Percentiles rank a stretch among this genome's conserved stretches.
phyloP scores from a whole-genome alignment of 345 rosid species.

The Bruguiera parviflora region DNA sequence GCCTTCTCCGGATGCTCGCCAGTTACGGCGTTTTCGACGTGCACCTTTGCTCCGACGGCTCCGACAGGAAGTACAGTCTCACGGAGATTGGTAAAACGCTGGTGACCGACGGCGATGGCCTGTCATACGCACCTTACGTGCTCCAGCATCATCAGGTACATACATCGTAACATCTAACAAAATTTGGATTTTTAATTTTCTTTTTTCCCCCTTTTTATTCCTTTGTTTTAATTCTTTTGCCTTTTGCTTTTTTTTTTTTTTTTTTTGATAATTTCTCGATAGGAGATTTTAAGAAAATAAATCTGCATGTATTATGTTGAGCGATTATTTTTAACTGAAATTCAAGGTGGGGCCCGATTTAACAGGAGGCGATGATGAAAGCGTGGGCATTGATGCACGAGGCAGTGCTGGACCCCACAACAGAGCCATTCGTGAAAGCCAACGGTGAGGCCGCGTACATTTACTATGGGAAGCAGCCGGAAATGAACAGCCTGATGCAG shows the following conservation, averaged over 20 bases:
- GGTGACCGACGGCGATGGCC: constrained; percentile 61
- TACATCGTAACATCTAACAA: neutral
- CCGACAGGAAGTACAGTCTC: constrained; percentile 54
- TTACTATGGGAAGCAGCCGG: constrained; percentile 71
- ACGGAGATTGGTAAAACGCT: constrained; percentile 78
- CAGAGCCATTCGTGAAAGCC: constrained; percentile 72
- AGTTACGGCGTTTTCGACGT: constrained; percentile 75
- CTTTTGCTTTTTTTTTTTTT: neutral
- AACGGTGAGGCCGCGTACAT: constrained; percentile 65
- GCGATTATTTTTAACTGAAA: no score
- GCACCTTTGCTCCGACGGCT: constrained; percentile 32
- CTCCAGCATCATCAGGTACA: constrained; percentile 92
- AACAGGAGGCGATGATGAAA: constrained; percentile 62
- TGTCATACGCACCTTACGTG: constrained; percentile 70
- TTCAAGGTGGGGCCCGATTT: no score
- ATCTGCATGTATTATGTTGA: neutral
- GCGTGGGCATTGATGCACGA: constrained; percentile 82
- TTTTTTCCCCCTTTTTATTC: neutral
- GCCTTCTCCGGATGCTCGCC: constrained; percentile 80
- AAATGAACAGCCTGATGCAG: constrained; percentile 80
- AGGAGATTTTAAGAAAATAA: neutral
- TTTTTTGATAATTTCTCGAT: neutral
- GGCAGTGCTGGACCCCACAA: constrained; percentile 60
- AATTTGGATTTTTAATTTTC: neutral
- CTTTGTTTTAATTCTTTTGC: neutral